Evolutionary conservation across 2,329 filamentous ascomycete species (phyloP).

Genomic region (Aspergillus phoenicis): DNA sequence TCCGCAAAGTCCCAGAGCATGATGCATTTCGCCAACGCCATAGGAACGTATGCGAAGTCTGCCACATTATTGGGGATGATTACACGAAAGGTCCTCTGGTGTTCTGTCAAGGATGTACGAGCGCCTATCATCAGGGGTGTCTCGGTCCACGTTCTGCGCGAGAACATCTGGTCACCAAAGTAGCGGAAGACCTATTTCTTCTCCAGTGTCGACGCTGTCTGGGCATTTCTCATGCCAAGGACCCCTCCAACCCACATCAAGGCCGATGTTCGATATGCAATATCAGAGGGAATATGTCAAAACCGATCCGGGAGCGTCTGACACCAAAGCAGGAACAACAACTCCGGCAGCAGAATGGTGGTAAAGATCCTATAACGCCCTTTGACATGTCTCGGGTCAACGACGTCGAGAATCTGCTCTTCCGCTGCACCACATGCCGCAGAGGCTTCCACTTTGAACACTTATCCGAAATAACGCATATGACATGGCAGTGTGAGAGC

Average conservation of each 20-base stretch:
- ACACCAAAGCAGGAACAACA: conserved; percentile 81
- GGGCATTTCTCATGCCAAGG: conserved; percentile 67
- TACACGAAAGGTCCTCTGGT: conserved; percentile 70
- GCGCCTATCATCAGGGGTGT: conserved; percentile 80
- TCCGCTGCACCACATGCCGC: conserved; percentile 77
- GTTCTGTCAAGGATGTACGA: conserved; percentile 87
- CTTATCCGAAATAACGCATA: conserved; percentile 57
- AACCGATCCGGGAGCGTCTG: conserved; percentile 71
- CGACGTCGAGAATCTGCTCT: conserved; percentile 74
- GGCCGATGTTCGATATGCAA: conserved; percentile 73
- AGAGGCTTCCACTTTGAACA: conserved; percentile 84
- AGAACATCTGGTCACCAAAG: conserved; percentile 89
- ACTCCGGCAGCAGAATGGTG: conserved; percentile 74
- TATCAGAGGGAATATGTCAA: conserved; percentile 67
- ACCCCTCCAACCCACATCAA: conserved; percentile 68
- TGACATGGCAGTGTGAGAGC: conserved; percentile 73
- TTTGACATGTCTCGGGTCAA: conserved; percentile 70
- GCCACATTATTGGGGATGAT: conserved; percentile 58
- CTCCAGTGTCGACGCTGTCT: conserved; percentile 89
- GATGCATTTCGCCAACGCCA: conserved; percentile 73
- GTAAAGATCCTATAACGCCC: conserved; percentile 71
- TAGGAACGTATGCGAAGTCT: conserved; percentile 71
- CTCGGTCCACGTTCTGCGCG: conserved; percentile 71
- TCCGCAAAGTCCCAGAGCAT: conserved; percentile 62
- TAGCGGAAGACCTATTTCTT: conserved; percentile 75